phyloP scores from a whole-genome alignment of 805 yeast genomes.

The Wickerhamomyces sydowiorum region DNA sequence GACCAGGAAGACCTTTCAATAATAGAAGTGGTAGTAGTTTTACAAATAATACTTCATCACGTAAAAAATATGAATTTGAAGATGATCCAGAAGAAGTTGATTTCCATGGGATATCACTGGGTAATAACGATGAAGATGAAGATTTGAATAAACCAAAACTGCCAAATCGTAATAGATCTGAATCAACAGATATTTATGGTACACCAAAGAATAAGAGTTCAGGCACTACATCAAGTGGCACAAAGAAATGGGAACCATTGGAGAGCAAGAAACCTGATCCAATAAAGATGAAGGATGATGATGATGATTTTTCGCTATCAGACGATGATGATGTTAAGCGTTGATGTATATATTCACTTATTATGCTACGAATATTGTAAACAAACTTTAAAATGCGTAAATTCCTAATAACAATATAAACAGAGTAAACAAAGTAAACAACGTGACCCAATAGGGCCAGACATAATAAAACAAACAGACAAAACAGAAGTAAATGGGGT shows the following conservation, averaged over 20 bases:
- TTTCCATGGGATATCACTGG: slow-evolving; percentile 43
- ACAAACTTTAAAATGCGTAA: background rate
- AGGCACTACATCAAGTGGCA: slow-evolving; percentile 1
- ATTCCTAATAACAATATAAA: no score
- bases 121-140: slow-evolving; percentile 20
- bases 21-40: background rate
- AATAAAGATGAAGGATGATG: slow-evolving; percentile 22
- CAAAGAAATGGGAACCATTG: slow-evolving; percentile 38
- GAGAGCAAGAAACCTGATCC: slow-evolving; percentile 17
- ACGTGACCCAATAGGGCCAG: no score
- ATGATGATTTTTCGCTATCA: slow-evolving; percentile 41
- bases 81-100: slow-evolving; percentile 51
- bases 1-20: no score
- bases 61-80: slow-evolving; percentile 31
- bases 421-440: no score
- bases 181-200: slow-evolving; percentile 20
- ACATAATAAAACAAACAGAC: no score
- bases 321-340: slow-evolving; percentile 7
- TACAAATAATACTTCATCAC: slow-evolving; percentile 6
- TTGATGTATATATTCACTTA: background rate
- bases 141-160: slow-evolving; percentile 11
- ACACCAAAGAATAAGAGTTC: slow-evolving; percentile 14
- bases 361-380: background rate
- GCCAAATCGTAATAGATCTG: slow-evolving; percentile 28
- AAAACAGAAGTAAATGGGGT: no score